Evolutionary conservation across 192 early-diverging fungal species (phyloP).

Genomic region (Rhizophagus sp.): DNA sequence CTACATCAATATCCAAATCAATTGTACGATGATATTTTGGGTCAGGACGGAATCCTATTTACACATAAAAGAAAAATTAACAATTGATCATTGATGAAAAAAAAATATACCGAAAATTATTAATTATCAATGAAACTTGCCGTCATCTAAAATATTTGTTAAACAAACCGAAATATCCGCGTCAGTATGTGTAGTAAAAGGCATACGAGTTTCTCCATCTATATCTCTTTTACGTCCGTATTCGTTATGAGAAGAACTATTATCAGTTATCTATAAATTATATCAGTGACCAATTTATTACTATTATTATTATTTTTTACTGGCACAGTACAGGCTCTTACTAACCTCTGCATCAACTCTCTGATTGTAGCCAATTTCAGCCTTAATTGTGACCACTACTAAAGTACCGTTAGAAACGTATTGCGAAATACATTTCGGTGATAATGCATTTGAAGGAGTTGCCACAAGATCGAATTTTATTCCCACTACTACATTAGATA

Average conservation of each 20-base stretch:
- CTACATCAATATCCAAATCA: conserved; percentile 79
- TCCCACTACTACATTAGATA: neutral
- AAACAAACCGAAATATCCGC: conserved; percentile 86
- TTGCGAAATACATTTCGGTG: conserved; percentile 74
- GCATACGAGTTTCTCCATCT: conserved; percentile 64
- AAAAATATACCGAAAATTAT: neutral
- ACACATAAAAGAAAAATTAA: neutral
- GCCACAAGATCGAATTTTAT: conserved; percentile 83
- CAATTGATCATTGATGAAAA: neutral
- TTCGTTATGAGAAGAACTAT: conserved; percentile 66
- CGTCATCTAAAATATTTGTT: conserved; percentile 66
- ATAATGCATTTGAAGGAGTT: conserved; percentile 38
- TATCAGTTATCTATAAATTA: conserved; percentile 65
- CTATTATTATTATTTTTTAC: neutral
- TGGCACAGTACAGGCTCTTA: neutral
- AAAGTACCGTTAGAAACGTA: conserved; percentile 70
- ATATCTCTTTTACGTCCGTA: conserved; percentile 68
- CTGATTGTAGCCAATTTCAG: conserved; percentile 73
- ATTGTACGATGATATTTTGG: conserved; percentile 62
- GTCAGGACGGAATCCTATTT: conserved; percentile 51
- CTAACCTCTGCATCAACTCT: conserved; percentile 67
- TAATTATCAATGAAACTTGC: conserved; percentile 35
- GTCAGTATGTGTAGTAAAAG: conserved; percentile 85
- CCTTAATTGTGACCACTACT: conserved; percentile 68
- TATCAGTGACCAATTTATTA: neutral